Base-by-base conservation (phyloP, 371 early-diverging fungal species). In the Lichtheimia ramosa region DNA sequence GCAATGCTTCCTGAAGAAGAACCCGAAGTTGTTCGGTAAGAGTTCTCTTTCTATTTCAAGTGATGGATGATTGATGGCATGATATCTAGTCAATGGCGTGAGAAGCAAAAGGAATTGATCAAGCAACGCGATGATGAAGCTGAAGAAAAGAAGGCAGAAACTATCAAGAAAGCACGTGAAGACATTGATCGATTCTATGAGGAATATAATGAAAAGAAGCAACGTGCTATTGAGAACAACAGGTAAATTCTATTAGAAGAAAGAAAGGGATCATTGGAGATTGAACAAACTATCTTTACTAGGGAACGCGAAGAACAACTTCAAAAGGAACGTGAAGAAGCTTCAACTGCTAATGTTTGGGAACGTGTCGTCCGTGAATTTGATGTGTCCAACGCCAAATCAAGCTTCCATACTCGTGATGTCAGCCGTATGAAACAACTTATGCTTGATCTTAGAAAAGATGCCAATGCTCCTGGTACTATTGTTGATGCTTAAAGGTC, bases 181-280 rank as follows among this genome's bases (percentile, higher is more conserved):
- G 85, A 87, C 5, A 87, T 97, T 59, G 96, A 97, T 65, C 83
- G 88, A 51, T 96, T 96, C 74, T 97, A 97, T 66, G 95, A 93
- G 58, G 96, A 96, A 46, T 97, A 96, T 69, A 95, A 95, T 63
- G 91, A 90, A 65, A 94, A 90, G 78, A 93, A 92, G 71, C 84
- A 85, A 48, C 86, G 86, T 62, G 75, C 88, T 2, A 85, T 94
- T 54, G 80, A 85, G 59, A 82, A 87, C 60, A 96, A 96, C 83
- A 81, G 89, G 85, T 83, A 79, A 58, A 39, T 27, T 21, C 25
- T 39, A 43, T 24, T 27, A 56, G 0, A 5, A 25, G 43, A 48
- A 43, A 28, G 18, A 21, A 54, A 10, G 21, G n/a, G 42, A 39
- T 8, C 42, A 23, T 18, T 8, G 25, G 20, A 3, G 34, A 34